These are phyloP conservation scores for Rauvolfia tetraphylla DNA, from an alignment of 257 asterid species.

Conservation along the genomic window DNA sequence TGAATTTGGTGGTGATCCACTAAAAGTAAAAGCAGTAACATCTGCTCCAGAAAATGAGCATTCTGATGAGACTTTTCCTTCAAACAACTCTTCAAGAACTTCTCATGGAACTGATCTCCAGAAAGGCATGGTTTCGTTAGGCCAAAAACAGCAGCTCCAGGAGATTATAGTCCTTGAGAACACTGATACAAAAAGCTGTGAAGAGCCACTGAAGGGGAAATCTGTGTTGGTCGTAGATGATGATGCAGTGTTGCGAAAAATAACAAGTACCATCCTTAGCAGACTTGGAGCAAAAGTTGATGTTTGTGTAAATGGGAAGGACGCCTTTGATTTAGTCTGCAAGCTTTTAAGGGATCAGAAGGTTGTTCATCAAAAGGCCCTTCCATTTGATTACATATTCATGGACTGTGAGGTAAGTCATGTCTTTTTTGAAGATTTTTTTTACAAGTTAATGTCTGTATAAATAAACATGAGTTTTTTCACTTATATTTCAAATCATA, in stretches of 20 bases:
- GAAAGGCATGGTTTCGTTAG: neutral
- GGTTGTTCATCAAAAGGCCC: neutral
- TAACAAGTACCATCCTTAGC: neutral
- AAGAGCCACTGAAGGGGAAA: slow-evolving; percentile 19
- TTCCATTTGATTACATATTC: slow-evolving; percentile 23
- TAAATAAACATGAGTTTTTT: neutral
- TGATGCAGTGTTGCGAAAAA: neutral
- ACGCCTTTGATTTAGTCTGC: slow-evolving; percentile 23
- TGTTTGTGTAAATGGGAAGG: slow-evolving; percentile 27
- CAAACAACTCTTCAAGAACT: neutral
- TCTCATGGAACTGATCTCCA: neutral
- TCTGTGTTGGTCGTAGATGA: slow-evolving; percentile 22
- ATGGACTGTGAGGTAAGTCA: slow-evolving; percentile 32
- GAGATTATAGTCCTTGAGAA: slow-evolving; percentile 16
- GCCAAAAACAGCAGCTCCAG: slow-evolving; percentile 15
- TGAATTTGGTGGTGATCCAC: slow-evolving; percentile 11
- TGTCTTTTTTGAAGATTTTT: neutral
- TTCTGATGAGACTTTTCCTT: neutral
- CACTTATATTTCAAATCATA: neutral
- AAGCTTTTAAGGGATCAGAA: slow-evolving; percentile 9
- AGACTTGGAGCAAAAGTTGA: slow-evolving; percentile 20
- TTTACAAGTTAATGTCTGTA: too few relatives aligned
- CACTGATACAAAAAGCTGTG: neutral
- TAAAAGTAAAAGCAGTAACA: neutral
- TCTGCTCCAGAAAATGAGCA: neutral